These are phyloP conservation scores for Cryptococcus amylolentus DNA, from an alignment of 1,284 basidiomycete species.

Conservation along the genomic window DNA sequence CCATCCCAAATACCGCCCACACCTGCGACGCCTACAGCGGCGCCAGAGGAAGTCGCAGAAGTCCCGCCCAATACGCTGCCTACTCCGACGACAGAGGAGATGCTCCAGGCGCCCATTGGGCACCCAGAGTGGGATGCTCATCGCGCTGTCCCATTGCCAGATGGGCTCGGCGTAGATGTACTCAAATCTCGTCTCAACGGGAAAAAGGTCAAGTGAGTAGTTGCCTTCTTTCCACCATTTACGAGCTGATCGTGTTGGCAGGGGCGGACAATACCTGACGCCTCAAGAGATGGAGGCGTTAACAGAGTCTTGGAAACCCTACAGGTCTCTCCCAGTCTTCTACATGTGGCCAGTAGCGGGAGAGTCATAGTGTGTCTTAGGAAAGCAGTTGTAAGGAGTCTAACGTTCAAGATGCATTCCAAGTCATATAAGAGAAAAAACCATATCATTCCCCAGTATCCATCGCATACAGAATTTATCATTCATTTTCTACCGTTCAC, in stretches of 20 bases:
- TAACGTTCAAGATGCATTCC: neutral
- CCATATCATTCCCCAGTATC: neutral
- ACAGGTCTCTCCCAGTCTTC: constrained; percentile 63
- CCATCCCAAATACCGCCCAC: constrained; percentile 14
- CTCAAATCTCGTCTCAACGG: constrained; percentile 66
- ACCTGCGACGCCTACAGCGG: constrained; percentile 7
- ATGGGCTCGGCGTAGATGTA: constrained; percentile 59
- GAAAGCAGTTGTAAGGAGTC: neutral
- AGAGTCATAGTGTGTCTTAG: neutral
- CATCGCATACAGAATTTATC: neutral
- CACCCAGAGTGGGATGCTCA: constrained; percentile 22
- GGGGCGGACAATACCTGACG: constrained; percentile 70
- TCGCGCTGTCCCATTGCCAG: constrained; percentile 55
- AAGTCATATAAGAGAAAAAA: neutral
- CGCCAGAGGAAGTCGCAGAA: constrained; percentile 16
- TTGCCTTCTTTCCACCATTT: neutral
- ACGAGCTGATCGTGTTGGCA: constrained; percentile 9
- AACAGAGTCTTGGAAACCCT: constrained; percentile 73
- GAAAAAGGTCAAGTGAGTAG: constrained; percentile 72
- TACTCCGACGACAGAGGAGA: constrained; percentile 29
- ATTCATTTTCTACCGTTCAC: neutral
- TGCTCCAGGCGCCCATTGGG: constrained; percentile 29
- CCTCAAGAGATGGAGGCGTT: constrained; percentile 77
- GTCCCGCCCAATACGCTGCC: constrained; percentile 17
- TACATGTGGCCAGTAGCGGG: constrained; percentile 50